A percentile compares a stretch with the other conserved stretches of the same genome.
These are phyloP conservation scores for Delonix regia DNA, from an alignment of 306 rosid species.

Conservation along the genomic window DNA sequence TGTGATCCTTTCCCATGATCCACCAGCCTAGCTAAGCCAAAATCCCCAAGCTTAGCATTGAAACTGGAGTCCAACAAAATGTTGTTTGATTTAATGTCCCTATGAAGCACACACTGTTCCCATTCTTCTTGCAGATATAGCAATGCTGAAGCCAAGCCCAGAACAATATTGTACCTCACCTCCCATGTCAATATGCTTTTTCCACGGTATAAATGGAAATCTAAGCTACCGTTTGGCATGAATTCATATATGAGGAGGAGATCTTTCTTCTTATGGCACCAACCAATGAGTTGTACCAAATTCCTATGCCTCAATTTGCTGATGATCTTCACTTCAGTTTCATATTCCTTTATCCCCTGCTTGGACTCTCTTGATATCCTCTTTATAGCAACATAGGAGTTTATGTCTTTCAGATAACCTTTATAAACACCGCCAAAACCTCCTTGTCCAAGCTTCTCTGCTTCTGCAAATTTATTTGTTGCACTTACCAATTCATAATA, in stretches of 20 bases:
- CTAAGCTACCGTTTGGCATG: constrained; percentile 49
- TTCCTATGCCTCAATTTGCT: constrained; percentile 46
- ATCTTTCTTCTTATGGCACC: constrained; percentile 46
- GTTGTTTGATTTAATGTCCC: background rate
- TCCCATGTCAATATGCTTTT: background rate
- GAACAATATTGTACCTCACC: background rate
- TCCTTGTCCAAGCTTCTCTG: constrained; percentile 32
- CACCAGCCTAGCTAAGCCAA: background rate
- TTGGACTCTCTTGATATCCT: constrained; percentile 35
- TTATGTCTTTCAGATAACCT: constrained; percentile 30
- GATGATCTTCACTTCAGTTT: constrained; percentile 41
- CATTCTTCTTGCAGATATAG: background rate
- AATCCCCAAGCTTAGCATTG: background rate
- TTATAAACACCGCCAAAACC: constrained; percentile 49
- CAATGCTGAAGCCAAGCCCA: background rate
- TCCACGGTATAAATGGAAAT: constrained; percentile 26
- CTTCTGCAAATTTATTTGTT: background rate
- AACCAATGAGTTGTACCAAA: constrained; percentile 45
- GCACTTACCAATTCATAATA: background rate
- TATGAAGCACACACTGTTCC: background rate
- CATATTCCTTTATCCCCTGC: constrained; percentile 39
- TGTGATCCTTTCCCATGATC: background rate
- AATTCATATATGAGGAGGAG: constrained; percentile 41
- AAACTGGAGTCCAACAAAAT: background rate
- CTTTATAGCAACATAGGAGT: constrained; percentile 40